phyloP scores from a whole-genome alignment of 2,329 filamentous ascomycete species.

The Aspergillus novoparasiticus region DNA sequence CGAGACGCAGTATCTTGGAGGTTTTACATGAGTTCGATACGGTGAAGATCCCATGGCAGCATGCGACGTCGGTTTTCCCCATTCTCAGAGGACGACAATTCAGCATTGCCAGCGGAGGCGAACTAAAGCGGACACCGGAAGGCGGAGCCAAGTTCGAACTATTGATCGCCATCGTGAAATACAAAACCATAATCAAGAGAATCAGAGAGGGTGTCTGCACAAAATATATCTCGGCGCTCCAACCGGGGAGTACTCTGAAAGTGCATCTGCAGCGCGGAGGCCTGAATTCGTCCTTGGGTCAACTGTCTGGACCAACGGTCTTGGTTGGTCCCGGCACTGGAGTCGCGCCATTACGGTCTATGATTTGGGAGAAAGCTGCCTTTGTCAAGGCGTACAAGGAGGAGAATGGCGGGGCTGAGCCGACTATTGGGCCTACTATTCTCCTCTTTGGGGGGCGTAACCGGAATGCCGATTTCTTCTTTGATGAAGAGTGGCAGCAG shows the following conservation, averaged over 20 bases:
- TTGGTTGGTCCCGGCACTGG: conserved; percentile 86
- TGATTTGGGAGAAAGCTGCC: conserved; percentile 72
- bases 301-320: conserved; percentile 63
- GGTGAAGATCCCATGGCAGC: conserved; percentile 77
- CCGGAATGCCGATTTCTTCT: conserved; percentile 75
- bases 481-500: conserved; percentile 70
- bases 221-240: conserved; percentile 73
- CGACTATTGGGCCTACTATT: conserved; percentile 50
- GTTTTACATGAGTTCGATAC: conserved; percentile 87
- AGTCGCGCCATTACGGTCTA: conserved; percentile 77
- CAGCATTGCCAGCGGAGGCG: conserved; percentile 80
- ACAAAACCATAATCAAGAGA: conserved; percentile 82
- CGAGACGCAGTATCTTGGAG: conserved; percentile 87
- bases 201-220: conserved; percentile 88
- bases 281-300: conserved; percentile 49
- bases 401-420: conserved; percentile 30
- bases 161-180: conserved; percentile 85
- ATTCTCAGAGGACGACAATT: conserved; percentile 86
- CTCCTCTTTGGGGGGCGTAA: conserved; percentile 89
- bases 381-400: conserved; percentile 36
- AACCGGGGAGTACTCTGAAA: conserved; percentile 58
- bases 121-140: conserved; percentile 40
- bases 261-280: conserved; percentile 61
- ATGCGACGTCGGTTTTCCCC: conserved; percentile 74
- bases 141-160: conserved; percentile 65